Conservation (phyloP, 768 basidiomycete species). For the Chiua virens region DNA sequence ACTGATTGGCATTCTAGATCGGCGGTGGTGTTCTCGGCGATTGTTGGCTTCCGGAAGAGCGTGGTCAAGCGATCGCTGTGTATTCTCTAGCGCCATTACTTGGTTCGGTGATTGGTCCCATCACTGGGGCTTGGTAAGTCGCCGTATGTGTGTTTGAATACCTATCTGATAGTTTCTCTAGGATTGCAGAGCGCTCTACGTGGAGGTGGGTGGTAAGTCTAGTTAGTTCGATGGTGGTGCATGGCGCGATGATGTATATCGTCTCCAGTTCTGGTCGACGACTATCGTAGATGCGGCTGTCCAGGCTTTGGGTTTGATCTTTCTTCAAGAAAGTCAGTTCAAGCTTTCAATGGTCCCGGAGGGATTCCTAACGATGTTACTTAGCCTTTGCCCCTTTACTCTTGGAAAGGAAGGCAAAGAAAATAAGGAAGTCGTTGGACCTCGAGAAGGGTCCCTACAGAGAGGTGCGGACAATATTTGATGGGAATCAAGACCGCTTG, state of each 20-base stretch:
- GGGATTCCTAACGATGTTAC: constrained; percentile 14
- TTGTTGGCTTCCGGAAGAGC: constrained; percentile 58
- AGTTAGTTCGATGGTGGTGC: not conserved
- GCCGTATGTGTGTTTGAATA: not conserved
- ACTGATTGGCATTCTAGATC: constrained; percentile 33
- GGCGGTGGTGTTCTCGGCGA: constrained; percentile 70
- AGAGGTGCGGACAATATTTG: constrained; percentile 49
- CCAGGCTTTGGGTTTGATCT: constrained; percentile 56
- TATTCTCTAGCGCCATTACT: constrained; percentile 66
- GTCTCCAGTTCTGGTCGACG: constrained; percentile 61
- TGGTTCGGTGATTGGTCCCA: constrained; percentile 64
- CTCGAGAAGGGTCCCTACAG: constrained; percentile 41
- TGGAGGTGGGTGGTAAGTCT: constrained; percentile 71
- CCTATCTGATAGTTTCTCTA: constrained; percentile 16
- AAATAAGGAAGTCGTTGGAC: constrained; percentile 45
- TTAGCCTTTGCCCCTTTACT: constrained; percentile 30
- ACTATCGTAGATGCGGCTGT: constrained; percentile 54
- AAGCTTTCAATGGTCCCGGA: not conserved
- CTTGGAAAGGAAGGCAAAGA: constrained; percentile 52
- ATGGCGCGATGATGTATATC: too few relatives aligned
- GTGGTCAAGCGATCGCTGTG: constrained; percentile 62
- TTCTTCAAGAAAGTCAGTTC: constrained; percentile 60
- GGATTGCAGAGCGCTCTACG: constrained; percentile 57
- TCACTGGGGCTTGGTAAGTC: constrained; percentile 58
- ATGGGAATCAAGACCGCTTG: constrained; percentile 41